Percentiles rank a stretch among this genome's conserved stretches.
These are phyloP conservation scores for Phytophthora meadii DNA, from an alignment of 352 stramenopile species.

Conservation along the genomic window DNA sequence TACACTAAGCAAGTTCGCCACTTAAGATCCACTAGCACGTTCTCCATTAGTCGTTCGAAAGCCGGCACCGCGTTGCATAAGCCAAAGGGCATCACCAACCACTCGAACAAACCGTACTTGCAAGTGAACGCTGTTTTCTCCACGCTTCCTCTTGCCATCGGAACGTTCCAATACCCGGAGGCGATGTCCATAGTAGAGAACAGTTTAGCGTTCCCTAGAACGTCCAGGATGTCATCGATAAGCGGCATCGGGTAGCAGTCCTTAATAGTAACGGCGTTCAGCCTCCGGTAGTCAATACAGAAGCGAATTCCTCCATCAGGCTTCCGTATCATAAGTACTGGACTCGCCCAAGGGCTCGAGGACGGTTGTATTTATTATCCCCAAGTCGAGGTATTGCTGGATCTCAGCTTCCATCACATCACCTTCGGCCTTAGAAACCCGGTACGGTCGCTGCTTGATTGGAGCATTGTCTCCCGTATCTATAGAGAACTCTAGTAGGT, in stretches of 20 bases:
- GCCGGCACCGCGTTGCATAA: no score
- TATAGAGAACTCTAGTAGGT: slow-evolving; percentile 3
- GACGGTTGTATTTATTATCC: background rate
- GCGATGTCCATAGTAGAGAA: slow-evolving; percentile 1
- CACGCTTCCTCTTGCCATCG: background rate
- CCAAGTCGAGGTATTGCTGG: background rate
- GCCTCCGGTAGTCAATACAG: background rate
- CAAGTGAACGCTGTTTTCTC: background rate
- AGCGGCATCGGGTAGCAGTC: background rate
- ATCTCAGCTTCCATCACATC: slow-evolving; percentile 5
- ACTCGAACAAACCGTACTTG: no score
- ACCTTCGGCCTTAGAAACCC: slow-evolving; percentile 3
- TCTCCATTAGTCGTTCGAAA: no score
- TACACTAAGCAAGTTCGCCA: no score
- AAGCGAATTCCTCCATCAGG: background rate
- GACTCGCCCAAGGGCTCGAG: background rate
- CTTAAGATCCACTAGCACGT: no score
- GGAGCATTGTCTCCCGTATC: slow-evolving; percentile 1
- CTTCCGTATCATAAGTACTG: background rate
- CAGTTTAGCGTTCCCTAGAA: background rate
- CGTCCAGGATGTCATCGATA: background rate
- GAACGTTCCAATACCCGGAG: background rate
- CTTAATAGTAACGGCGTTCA: background rate
- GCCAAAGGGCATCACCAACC: no score
- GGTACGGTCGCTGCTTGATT: slow-evolving; percentile 2